A percentile compares a stretch with the other conserved stretches of the same genome.
Conservation (phyloP, 2,329 filamentous ascomycete genomes). For the Paracoccidioides lutzii region DNA sequence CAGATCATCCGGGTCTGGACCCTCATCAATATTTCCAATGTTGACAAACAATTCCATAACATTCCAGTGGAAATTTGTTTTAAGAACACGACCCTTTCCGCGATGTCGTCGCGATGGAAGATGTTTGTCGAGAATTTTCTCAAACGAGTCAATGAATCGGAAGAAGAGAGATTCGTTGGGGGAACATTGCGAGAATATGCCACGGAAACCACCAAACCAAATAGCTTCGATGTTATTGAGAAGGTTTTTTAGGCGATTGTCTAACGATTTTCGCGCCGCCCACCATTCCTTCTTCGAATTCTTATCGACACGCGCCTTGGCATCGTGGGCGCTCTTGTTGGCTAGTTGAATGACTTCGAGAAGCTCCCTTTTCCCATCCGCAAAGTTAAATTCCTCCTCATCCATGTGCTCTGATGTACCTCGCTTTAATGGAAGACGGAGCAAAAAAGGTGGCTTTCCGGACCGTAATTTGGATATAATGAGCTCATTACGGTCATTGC, state of each 20-base stretch:
- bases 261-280: constrained; percentile 68
- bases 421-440: constrained; percentile 72
- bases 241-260: constrained; percentile 62
- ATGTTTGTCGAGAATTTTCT: constrained; percentile 67
- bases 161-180: constrained; percentile 52
- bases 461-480: constrained; percentile 76
- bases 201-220: constrained; percentile 90
- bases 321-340: constrained; percentile 69
- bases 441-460: constrained; percentile 65
- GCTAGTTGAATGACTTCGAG: constrained; percentile 68
- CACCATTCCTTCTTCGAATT: constrained; percentile 78
- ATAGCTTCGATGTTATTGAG: constrained; percentile 77
- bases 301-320: constrained; percentile 58
- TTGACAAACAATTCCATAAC: constrained; percentile 83
- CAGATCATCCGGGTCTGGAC: constrained; percentile 71
- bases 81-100: constrained; percentile 40
- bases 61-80: constrained; percentile 45
- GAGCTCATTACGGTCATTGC: constrained; percentile 69
- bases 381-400: constrained; percentile 69
- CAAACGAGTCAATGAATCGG: constrained; percentile 65
- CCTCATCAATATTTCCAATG: constrained; percentile 57
- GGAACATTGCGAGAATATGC: constrained; percentile 71
- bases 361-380: constrained; percentile 65
- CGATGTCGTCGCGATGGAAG: constrained; percentile 65
- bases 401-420: constrained; percentile 71